Percentiles rank a stretch among this genome's conserved stretches.
Conservation (phyloP, 2,329 filamentous ascomycete species). For the Hypoxylon sp. region DNA sequence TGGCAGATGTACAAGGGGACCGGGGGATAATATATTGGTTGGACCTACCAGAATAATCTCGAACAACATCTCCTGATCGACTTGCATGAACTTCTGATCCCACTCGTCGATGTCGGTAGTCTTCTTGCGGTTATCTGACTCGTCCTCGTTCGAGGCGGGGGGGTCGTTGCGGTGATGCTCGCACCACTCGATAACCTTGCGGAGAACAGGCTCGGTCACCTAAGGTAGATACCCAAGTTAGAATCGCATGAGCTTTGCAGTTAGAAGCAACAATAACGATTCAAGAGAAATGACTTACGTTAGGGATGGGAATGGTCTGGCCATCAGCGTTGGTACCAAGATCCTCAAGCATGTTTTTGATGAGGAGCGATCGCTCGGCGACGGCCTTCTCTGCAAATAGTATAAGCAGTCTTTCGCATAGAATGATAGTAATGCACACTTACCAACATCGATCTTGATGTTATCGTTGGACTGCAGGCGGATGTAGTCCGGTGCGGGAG, state of each 20-base stretch:
- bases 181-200: constrained; percentile 99
- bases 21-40: neutral
- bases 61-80: constrained; percentile 99
- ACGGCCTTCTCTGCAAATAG: constrained; percentile 77
- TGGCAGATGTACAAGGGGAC: neutral
- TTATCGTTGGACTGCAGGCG: constrained; percentile 48
- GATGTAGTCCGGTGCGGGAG: constrained; percentile 39
- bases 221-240: constrained; percentile 53
- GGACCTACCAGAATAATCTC: constrained; percentile 92
- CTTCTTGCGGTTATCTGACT: constrained; percentile 96
- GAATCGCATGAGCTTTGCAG: neutral
- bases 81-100: constrained; percentile 99
- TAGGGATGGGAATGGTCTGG: constrained; percentile 89
- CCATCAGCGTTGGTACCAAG: constrained; percentile 75
- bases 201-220: constrained; percentile 93
- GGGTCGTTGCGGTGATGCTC: constrained; percentile 94
- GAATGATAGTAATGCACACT: constrained; percentile 32
- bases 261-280: constrained; percentile 1
- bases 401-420: constrained; percentile 39
- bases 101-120: constrained; percentile 99
- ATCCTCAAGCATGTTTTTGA: constrained; percentile 99
- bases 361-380: constrained; percentile 91
- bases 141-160: constrained; percentile 84
- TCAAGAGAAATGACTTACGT: constrained; percentile 65
- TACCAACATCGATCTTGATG: constrained; percentile 48